These are phyloP conservation scores for Cystobasidiaceae sp. DNA, from an alignment of 1,284 basidiomycete genomes.

Conservation along the genomic window DNA sequence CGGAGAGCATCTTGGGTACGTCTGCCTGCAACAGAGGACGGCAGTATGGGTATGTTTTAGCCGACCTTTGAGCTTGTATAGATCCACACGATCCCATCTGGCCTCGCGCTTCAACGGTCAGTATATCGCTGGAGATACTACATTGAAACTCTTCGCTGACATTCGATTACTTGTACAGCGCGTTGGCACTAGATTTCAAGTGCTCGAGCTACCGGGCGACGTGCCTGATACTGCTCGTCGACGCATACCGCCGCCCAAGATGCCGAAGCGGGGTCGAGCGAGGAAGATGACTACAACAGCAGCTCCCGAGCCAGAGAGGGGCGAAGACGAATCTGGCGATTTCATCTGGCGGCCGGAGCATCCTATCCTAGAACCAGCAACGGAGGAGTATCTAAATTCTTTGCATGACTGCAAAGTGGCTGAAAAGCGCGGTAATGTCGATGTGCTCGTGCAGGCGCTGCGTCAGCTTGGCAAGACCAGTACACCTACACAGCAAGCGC, in stretches of 20 bases:
- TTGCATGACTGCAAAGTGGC: background rate
- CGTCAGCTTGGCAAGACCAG: too few species aligned
- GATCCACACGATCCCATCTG: slow-evolving; percentile 42
- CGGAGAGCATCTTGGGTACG: slow-evolving; percentile 34
- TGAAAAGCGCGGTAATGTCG: slow-evolving; percentile 1
- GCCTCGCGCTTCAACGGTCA: slow-evolving; percentile 39
- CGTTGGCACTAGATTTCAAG: slow-evolving; percentile 40
- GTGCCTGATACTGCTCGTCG: slow-evolving; percentile 1
- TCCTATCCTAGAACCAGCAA: background rate
- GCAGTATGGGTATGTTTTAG: background rate
- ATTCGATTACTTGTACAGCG: slow-evolving; percentile 22
- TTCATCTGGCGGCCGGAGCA: slow-evolving; percentile 3
- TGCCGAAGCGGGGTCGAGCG: background rate
- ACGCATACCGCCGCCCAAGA: slow-evolving; percentile 5
- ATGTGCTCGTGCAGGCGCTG: slow-evolving; percentile 4
- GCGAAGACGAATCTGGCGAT: slow-evolving; percentile 3
- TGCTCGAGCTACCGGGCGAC: slow-evolving; percentile 18
- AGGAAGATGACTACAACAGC: background rate
- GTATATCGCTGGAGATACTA: background rate
- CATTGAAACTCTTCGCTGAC: background rate
- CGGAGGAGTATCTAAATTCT: background rate
- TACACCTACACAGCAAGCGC: background rate
- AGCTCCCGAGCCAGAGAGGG: slow-evolving; percentile 12
- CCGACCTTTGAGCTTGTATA: background rate
- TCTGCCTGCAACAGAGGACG: background rate